phyloP scores from a whole-genome alignment of 2,329 filamentous ascomycete genomes.

The Pyricularia sp. region DNA sequence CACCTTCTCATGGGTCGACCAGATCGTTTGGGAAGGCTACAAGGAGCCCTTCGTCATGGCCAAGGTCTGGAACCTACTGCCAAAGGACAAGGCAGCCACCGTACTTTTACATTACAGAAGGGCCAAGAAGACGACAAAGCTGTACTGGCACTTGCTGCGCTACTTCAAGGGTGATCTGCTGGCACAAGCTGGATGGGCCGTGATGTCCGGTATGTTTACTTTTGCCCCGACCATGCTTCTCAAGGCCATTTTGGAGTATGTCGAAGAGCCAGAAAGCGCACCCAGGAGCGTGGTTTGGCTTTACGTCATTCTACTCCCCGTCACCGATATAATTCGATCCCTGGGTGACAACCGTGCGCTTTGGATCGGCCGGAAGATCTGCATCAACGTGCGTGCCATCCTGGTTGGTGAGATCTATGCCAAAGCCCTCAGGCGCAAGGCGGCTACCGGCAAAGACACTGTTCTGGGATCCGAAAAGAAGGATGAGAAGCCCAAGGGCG shows the following conservation, averaged over 20 bases:
- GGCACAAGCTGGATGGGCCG: constrained; percentile 71
- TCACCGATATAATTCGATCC: constrained; percentile 73
- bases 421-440: constrained; percentile 87
- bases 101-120: constrained; percentile 79
- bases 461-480: constrained; percentile 53
- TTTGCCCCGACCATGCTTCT: constrained; percentile 88
- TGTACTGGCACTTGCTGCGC: constrained; percentile 72
- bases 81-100: constrained; percentile 76
- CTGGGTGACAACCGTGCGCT: constrained; percentile 77
- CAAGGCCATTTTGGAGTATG: constrained; percentile 84
- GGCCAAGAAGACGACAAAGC: constrained; percentile 67
- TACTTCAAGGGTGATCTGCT: constrained; percentile 75
- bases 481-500: constrained; percentile 28
- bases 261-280: constrained; percentile 69
- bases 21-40: constrained; percentile 83
- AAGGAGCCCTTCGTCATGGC: constrained; percentile 71
- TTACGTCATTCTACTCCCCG: constrained; percentile 82
- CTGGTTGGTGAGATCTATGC: constrained; percentile 97
- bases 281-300: constrained; percentile 90
- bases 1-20: constrained; percentile 86
- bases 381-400: constrained; percentile 85
- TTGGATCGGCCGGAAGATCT: constrained; percentile 90
- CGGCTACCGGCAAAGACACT: constrained; percentile 67
- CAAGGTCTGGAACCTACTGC: constrained; percentile 85
- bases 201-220: constrained; percentile 70